Evolutionary conservation across 495 filamentous ascomycete genomes (phyloP), one percentile per base, ranked within the genome.

Genomic region (Neurospora sp.): DNA sequence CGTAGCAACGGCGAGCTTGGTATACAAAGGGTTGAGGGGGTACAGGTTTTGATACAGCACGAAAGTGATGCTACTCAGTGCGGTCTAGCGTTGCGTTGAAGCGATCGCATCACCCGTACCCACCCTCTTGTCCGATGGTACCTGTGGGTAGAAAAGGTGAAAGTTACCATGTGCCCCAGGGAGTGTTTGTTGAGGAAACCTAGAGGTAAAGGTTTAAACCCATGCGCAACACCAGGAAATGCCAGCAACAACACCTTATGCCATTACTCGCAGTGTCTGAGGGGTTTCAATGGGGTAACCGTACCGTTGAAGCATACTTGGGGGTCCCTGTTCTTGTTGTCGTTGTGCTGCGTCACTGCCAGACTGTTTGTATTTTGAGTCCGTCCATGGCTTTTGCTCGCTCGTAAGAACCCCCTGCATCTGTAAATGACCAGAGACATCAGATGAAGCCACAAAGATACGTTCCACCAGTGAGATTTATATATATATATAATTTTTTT

Each of bases 341-440:
- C 37, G 35, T 38, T 39, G 72, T 20, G 41, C 65, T 27, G 69
- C 18, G 18, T 46, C 12, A 65, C 53, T 61, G 53, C 53, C 42
- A 65, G 40, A 39, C 72, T 72, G 61, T 48, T 71, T 61, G 53
- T 61, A 61, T 61, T 7, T 31, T 35, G 53, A 61, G 53, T 61
- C 53, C 53, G 53, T 61, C 53, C 53, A 61, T 61, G 27, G 53
- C 53, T 61, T 61, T 61, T 61, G 53, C 53, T 61, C 53, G 53
- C 22, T 77, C 75, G 75, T 72, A 77, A 74, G 73, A 71, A 44
- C 76, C 76, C 75, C 77, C 77, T 78, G 75, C 10, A 77, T 77
- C 72, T 71, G 77, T 72, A 42, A 31, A 41, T 70, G 74, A 76
- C 73, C 46, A 16, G 38, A 39, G 27, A 41, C 59, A 40, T 38